These are phyloP conservation scores for Ophiostoma montium DNA, from an alignment of 2,329 filamentous ascomycete genomes.

Conservation along the genomic window DNA sequence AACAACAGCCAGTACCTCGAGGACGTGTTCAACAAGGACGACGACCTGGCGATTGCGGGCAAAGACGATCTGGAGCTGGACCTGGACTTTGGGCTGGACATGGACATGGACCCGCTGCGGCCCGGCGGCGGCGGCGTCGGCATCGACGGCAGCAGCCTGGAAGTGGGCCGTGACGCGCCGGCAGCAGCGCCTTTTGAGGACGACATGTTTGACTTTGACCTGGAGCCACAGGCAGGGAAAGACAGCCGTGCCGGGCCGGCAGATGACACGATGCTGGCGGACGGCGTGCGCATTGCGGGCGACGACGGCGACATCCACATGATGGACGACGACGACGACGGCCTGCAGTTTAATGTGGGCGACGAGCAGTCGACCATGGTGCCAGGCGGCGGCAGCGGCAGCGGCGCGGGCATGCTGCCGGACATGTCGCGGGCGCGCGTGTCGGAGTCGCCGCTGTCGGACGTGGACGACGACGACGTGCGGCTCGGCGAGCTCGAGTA, in stretches of 20 bases:
- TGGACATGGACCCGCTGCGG: slow-evolving; percentile 26
- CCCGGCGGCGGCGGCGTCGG: too few species aligned
- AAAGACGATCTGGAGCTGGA: slow-evolving; percentile 58
- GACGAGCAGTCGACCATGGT: slow-evolving; percentile 44
- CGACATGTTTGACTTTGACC: slow-evolving; percentile 50
- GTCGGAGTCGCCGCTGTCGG: slow-evolving; percentile 56
- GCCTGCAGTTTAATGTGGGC: slow-evolving; percentile 49
- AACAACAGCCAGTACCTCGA: slow-evolving; percentile 71
- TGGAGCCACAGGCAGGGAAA: slow-evolving; percentile 39
- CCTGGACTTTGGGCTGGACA: slow-evolving; percentile 56
- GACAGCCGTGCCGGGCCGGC: slow-evolving; percentile 29
- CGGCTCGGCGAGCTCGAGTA: slow-evolving; percentile 46
- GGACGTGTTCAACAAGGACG: slow-evolving; percentile 45
- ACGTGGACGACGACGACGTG: slow-evolving; percentile 50
- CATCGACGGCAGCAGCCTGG: slow-evolving; percentile 58
- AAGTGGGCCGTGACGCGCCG: slow-evolving; percentile 80
- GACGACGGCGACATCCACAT: slow-evolving; percentile 51
- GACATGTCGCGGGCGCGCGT: slow-evolving; percentile 44
- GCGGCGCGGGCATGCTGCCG: slow-evolving; percentile 17
- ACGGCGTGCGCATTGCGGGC: slow-evolving; percentile 45
- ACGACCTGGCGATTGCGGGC: slow-evolving; percentile 39
- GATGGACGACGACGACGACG: slow-evolving; percentile 41
- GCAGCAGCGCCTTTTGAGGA: slow-evolving; percentile 52
- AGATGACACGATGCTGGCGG: slow-evolving; percentile 37
- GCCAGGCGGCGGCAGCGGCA: slow-evolving; percentile 15